Base-by-base conservation (phyloP, 345 rosid genomes). In the Ceriops tagal region DNA sequence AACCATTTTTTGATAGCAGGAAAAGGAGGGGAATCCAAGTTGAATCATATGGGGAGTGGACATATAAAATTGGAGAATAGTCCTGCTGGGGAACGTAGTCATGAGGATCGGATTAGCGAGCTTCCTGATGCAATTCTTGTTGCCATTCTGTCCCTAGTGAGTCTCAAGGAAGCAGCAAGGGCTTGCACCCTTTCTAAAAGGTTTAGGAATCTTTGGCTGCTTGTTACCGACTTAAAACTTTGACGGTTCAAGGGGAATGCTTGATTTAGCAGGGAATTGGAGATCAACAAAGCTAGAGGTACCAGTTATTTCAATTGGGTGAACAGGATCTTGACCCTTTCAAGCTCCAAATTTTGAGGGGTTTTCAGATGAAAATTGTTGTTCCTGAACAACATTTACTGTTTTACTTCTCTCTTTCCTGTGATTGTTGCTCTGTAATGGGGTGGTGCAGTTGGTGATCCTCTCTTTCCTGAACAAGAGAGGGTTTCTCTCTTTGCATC, bases 141-240 rank as follows among this genome's bases (percentile, higher is more conserved):
- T 27, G 18, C 26, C 5, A 56, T 56, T 56, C 28, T 56, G 0
- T 56, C 59, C 26, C 59, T 21, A 21, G 18, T 56, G 28, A 56
- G 18, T 24, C 59, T 56, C 28, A 56, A 56, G 59, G 59, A 56
- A 15, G 59, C 59, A 56, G 59, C 59, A 56, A 22, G 30, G 59
- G 26, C 6, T 8, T 9, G 4, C 59, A 56, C 28, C 9, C 59
- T 56, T 13, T 56, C 28, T 27, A 56, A 56, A 56, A 56, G 59
- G 31, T 56, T 56, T 27, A 56, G 59, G 59, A 10, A 56, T 56
- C 59, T 9, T 27, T 56, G 59, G 59, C 26, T 13, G 10, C 16
- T 21, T 56, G 9, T 56, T 24, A 8, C 28, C 1, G 59, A 56
- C 31, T 56, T 56, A 56, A 56, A 56, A 24, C 59, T 56, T 27